Percentiles rank a stretch among this genome's conserved stretches.
Evolutionary conservation across 1,139 yeast species (phyloP).

Genomic region (Meyerozyma guilliermondii): DNA sequence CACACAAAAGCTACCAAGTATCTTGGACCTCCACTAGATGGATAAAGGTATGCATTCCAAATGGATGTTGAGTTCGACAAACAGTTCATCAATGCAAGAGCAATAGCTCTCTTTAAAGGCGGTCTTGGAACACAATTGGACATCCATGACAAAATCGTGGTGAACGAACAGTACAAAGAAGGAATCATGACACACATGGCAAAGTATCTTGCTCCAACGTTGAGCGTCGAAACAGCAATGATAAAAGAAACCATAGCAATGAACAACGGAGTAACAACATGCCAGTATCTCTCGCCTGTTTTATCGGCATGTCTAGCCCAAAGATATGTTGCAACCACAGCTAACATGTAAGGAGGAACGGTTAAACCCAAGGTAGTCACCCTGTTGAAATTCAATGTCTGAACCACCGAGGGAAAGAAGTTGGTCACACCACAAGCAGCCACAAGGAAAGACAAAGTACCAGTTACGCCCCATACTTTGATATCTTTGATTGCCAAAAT

Average conservation of each 20-base stretch:
- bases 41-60: constrained; percentile 50
- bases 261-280: constrained; percentile 41
- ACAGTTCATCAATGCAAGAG: constrained; percentile 48
- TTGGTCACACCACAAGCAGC: constrained; percentile 58
- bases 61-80: constrained; percentile 49
- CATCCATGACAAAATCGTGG: constrained; percentile 53
- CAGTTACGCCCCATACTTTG: constrained; percentile 45
- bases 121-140: constrained; percentile 50
- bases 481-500: constrained; percentile 36
- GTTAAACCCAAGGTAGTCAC: constrained; percentile 51
- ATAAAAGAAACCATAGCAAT: constrained; percentile 46
- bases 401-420: constrained; percentile 57
- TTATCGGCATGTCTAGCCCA: constrained; percentile 58
- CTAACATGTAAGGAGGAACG: constrained; percentile 56
- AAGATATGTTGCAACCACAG: constrained; percentile 47
- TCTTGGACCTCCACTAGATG: constrained; percentile 36
- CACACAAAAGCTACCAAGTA: constrained; percentile 43
- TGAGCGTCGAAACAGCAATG: constrained; percentile 49
- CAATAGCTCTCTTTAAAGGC: constrained; percentile 50
- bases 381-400: constrained; percentile 45
- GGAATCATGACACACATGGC: constrained; percentile 63
- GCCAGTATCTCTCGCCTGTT: constrained; percentile 53
- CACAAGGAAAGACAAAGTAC: constrained; percentile 43
- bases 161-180: constrained; percentile 51
- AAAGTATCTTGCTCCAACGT: constrained; percentile 55